Conservation (phyloP, 768 basidiomycete species). For the Termitomyces sp. region DNA sequence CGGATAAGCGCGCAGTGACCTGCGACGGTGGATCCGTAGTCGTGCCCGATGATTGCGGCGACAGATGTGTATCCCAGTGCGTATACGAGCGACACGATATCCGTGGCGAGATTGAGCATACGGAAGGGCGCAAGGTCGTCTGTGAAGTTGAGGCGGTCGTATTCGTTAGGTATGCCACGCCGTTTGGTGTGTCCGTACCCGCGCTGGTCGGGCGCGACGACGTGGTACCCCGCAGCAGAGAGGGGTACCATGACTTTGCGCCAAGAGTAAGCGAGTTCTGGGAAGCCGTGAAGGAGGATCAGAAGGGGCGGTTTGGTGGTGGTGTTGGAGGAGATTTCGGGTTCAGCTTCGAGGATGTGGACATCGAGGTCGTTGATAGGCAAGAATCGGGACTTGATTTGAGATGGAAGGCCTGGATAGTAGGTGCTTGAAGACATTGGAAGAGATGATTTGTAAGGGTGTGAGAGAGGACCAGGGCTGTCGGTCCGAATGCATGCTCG, state of each 20-base stretch:
- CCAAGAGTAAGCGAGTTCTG: conserved; percentile 67
- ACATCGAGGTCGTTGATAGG: conserved; percentile 47
- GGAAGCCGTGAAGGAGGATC: conserved; percentile 65
- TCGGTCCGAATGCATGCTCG: neutral
- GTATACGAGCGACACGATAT: conserved; percentile 50
- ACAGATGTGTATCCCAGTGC: conserved; percentile 48
- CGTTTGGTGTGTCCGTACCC: conserved; percentile 48
- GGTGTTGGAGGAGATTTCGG: conserved; percentile 15
- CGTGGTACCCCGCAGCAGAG: conserved; percentile 50
- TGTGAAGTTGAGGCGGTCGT: conserved; percentile 34
- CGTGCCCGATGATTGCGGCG: conserved; percentile 57
- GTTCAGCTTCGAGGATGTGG: conserved; percentile 50
- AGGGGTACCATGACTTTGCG: conserved; percentile 55
- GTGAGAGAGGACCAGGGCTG: neutral
- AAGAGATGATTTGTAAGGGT: neutral
- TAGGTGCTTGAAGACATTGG: conserved; percentile 2
- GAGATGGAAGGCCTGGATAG: conserved; percentile 24
- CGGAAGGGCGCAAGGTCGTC: conserved; percentile 53
- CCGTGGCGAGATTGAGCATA: conserved; percentile 48
- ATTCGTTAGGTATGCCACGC: conserved; percentile 2
- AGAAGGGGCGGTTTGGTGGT: conserved; percentile 40
- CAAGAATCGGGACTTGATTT: conserved; percentile 38
- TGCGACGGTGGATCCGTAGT: conserved; percentile 56
- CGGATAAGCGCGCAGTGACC: conserved; percentile 52
- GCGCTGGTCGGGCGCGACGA: conserved; percentile 62